Evolutionary conservation across 371 early-diverging fungal species (phyloP).

Genomic region (Catenaria anguillulae): DNA sequence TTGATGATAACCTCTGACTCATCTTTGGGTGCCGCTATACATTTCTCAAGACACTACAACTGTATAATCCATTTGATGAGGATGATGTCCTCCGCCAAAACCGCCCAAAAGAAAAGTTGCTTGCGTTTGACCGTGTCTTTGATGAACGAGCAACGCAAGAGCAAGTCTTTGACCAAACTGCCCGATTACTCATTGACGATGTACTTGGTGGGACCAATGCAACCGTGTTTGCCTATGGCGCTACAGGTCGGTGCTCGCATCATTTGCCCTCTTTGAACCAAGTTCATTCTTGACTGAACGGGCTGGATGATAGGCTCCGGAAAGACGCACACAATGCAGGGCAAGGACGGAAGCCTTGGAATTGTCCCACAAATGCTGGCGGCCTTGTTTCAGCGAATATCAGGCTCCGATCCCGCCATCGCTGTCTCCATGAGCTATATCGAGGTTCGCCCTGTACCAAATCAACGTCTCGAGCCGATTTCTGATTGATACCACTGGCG

Average conservation of each 20-base stretch:
- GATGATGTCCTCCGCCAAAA: not conserved
- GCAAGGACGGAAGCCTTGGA: not conserved
- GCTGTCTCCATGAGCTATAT: not conserved
- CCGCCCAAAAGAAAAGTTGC: conserved; percentile 12
- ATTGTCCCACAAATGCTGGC: not conserved
- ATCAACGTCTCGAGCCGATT: too few species aligned
- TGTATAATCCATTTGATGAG: not conserved
- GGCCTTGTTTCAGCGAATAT: not conserved
- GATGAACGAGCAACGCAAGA: conserved; percentile 18
- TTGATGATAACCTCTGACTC: too few species aligned
- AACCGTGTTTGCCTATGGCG: conserved; percentile 31
- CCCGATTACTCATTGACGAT: conserved; percentile 21
- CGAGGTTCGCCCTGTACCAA: not conserved
- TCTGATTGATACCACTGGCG: too few species aligned
- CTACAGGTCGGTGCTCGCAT: too few species aligned
- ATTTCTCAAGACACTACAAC: not conserved
- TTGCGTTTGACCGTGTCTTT: conserved; percentile 29
- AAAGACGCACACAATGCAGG: not conserved
- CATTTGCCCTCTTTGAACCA: too few species aligned
- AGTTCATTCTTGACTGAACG: too few species aligned
- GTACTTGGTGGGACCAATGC: conserved; percentile 29
- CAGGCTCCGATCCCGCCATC: not conserved
- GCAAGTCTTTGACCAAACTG: conserved; percentile 25
- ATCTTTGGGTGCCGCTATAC: too few species aligned
- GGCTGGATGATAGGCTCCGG: not conserved